Evolutionary conservation across 1,139 yeast genomes (phyloP).

Genomic region (Diutina pseudorugosa): DNA sequence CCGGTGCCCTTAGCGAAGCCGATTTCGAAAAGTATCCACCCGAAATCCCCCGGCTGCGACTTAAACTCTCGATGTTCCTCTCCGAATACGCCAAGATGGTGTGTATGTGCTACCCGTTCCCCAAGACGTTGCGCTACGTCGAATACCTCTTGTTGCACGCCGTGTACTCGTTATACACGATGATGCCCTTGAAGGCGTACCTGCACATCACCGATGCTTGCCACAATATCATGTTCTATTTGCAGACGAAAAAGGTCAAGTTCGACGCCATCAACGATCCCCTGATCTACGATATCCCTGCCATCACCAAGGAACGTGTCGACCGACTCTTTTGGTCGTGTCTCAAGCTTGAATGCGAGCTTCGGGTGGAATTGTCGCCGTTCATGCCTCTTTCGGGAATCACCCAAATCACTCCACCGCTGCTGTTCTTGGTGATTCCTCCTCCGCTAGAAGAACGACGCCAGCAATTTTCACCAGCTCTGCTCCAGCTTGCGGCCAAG

Average conservation of each 20-base stretch:
- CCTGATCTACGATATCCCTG: slow-evolving; percentile 7
- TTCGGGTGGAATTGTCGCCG: slow-evolving; percentile 33
- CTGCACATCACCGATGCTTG: slow-evolving; percentile 20
- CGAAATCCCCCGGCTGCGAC: background rate
- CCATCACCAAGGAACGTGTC: slow-evolving; percentile 10
- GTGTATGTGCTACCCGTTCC: slow-evolving; percentile 4
- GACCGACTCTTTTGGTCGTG: slow-evolving; percentile 36
- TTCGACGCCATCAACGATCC: slow-evolving; percentile 5
- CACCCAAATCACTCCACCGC: slow-evolving; percentile 27
- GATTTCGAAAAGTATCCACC: background rate
- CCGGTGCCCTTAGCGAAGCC: background rate
- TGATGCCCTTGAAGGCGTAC: slow-evolving; percentile 29
- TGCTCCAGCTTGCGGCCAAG: slow-evolving; percentile 17
- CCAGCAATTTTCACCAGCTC: slow-evolving; percentile 16
- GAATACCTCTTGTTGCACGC: slow-evolving; percentile 21
- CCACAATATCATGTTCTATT: slow-evolving; percentile 22
- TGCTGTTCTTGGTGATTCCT: slow-evolving; percentile 30
- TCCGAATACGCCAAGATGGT: slow-evolving; percentile 2
- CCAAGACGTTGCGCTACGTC: slow-evolving; percentile 1
- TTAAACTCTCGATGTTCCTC: background rate
- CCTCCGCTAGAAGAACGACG: slow-evolving; percentile 13
- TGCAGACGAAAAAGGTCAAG: slow-evolving; percentile 9
- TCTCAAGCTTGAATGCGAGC: slow-evolving; percentile 33
- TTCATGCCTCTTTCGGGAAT: slow-evolving; percentile 31
- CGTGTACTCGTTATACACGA: slow-evolving; percentile 23